phyloP scores from a whole-genome alignment of 2,329 filamentous ascomycete species.

The Chaetomium olivaceum region DNA sequence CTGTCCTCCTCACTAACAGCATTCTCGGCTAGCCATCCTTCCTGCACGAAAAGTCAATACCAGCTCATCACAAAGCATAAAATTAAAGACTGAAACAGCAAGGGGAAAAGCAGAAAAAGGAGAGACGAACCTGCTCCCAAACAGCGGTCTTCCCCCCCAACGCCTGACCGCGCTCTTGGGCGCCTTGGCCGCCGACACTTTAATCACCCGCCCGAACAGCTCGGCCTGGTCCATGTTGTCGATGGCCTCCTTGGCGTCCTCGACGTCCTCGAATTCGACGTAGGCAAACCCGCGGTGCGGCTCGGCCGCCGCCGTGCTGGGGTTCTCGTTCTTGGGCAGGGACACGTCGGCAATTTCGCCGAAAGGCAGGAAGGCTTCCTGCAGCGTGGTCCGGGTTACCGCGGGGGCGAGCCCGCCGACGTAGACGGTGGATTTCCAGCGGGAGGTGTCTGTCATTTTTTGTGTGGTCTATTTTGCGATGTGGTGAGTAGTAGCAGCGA shows the following conservation, averaged over 20 bases:
- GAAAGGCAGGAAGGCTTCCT: constrained; percentile 94
- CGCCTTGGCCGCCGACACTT: constrained; percentile 87
- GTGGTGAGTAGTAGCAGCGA: background rate
- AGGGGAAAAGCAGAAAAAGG: background rate
- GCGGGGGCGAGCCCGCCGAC: constrained; percentile 83
- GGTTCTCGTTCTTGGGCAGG: constrained; percentile 82
- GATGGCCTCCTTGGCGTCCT: constrained; percentile 91
- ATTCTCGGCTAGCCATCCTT: constrained; percentile 89
- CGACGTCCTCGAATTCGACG: constrained; percentile 84
- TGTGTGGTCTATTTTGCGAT: background rate
- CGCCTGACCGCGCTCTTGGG: constrained; percentile 81
- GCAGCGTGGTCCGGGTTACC: constrained; percentile 73
- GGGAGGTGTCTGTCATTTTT: constrained; percentile 75
- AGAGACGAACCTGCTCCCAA: constrained; percentile 82
- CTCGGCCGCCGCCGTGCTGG: constrained; percentile 66
- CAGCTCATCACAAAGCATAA: background rate
- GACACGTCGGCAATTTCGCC: constrained; percentile 92
- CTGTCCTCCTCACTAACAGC: constrained; percentile 80
- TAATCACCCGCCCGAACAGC: constrained; percentile 88
- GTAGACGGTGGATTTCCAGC: constrained; percentile 89
- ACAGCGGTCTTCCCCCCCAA: constrained; percentile 90
- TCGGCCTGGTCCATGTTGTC: constrained; percentile 99
- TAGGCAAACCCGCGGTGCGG: constrained; percentile 93
- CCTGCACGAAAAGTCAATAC: constrained; percentile 54
- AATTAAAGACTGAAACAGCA: background rate